Evolutionary conservation across 208 protist species (phyloP).

Genomic region (Willaertia magna): DNA sequence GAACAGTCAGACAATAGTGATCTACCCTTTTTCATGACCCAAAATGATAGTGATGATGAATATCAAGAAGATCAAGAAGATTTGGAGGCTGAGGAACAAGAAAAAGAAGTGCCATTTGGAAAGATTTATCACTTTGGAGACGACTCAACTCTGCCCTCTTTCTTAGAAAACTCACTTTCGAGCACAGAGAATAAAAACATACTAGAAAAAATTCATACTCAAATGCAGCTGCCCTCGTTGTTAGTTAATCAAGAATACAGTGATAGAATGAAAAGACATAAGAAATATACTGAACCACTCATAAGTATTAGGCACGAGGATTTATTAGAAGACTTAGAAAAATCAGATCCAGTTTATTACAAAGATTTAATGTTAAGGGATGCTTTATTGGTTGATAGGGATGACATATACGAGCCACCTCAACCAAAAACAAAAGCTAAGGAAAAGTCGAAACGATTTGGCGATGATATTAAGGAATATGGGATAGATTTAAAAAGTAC

Average conservation of each 20-base stretch:
- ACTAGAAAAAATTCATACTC: not conserved
- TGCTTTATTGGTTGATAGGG: not conserved
- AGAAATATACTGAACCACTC: constrained; percentile 2
- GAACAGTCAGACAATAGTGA: not conserved
- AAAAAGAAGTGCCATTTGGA: not conserved
- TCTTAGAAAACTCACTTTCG: no score
- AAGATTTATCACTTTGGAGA: not conserved
- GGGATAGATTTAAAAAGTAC: not conserved
- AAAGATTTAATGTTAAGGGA: not conserved
- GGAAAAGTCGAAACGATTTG: not conserved
- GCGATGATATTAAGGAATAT: not conserved
- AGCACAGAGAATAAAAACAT: not conserved
- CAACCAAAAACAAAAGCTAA: not conserved
- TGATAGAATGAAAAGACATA: not conserved
- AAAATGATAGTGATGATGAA: not conserved
- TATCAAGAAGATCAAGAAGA: not conserved
- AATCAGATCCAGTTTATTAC: not conserved
- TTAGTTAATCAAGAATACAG: not conserved
- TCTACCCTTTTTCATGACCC: not conserved
- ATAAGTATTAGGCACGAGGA: not conserved
- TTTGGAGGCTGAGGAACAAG: not conserved
- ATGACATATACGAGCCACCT: not conserved
- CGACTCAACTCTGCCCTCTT: no score
- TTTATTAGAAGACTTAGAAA: not conserved
- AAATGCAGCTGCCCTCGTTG: not conserved